A percentile compares a stretch with the other conserved stretches of the same genome.
phyloP scores from a whole-genome alignment of 2,329 filamentous ascomycete genomes.

The Colletotrichum kahawae region DNA sequence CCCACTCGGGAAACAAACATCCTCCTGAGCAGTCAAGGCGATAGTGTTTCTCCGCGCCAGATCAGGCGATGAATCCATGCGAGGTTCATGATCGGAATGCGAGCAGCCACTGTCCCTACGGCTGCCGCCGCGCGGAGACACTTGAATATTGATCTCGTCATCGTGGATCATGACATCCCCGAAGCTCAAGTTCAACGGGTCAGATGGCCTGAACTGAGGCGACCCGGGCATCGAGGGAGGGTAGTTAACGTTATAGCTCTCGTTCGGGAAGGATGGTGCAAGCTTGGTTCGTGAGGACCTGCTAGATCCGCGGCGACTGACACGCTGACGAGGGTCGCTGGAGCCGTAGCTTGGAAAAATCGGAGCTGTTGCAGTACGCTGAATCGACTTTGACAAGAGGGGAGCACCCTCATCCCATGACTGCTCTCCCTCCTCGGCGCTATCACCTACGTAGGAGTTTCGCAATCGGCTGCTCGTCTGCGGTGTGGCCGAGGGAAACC shows the following conservation, averaged over 20 bases:
- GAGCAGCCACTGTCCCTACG: constrained; percentile 33
- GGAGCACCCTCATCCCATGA: constrained; percentile 57
- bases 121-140: constrained; percentile 31
- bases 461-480: constrained; percentile 26
- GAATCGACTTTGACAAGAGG: constrained; percentile 52
- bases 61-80: constrained; percentile 28
- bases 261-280: constrained; percentile 37
- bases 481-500: constrained; percentile 30
- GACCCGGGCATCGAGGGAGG: constrained; percentile 71
- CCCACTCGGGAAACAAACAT: constrained; percentile 89
- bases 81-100: constrained; percentile 31
- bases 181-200: constrained; percentile 61
- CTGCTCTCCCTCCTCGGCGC: constrained; percentile 51
- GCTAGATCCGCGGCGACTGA: constrained; percentile 53
- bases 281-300: constrained; percentile 55
- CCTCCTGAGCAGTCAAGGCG: constrained; percentile 73
- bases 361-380: constrained; percentile 30
- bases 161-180: constrained; percentile 76
- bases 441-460: constrained; percentile 37
- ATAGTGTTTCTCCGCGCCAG: constrained; percentile 56
- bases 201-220: constrained; percentile 55
- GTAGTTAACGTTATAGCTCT: constrained; percentile 69
- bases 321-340: constrained; percentile 24
- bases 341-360: constrained; percentile 20
- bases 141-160: constrained; percentile 52